phyloP scores from a whole-genome alignment of 2,329 filamentous ascomycete species.

The Fusarium floridanum region DNA sequence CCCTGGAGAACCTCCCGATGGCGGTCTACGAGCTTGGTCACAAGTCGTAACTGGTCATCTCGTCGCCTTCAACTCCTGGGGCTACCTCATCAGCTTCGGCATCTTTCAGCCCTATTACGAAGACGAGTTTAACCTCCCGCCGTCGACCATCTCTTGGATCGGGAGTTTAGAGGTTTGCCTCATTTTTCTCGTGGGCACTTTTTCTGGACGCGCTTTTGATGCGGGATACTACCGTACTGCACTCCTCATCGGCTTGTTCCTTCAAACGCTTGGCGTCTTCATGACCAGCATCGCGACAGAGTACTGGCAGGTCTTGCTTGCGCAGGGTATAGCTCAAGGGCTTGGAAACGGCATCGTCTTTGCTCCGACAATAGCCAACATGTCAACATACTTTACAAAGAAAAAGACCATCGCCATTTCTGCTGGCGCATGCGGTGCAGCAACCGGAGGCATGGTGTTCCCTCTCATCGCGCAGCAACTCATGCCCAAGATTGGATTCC shows the following conservation, averaged over 20 bases:
- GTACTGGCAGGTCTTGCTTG: constrained; percentile 64
- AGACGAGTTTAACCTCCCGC: constrained; percentile 45
- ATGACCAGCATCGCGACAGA: constrained; percentile 57
- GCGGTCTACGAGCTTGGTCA: constrained; percentile 53
- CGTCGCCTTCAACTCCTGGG: constrained; percentile 56
- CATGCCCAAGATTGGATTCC: constrained; percentile 71
- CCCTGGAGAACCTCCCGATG: constrained; percentile 49
- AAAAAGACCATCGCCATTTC: constrained; percentile 72
- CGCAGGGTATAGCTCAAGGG: constrained; percentile 69
- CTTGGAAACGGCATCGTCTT: constrained; percentile 68
- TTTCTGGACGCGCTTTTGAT: constrained; percentile 58
- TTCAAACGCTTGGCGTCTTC: constrained; percentile 62
- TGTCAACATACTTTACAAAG: constrained; percentile 72
- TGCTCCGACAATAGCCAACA: constrained; percentile 64
- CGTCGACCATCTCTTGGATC: constrained; percentile 62
- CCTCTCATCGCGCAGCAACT: constrained; percentile 69
- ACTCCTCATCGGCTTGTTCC: constrained; percentile 51
- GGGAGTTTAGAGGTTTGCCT: constrained; percentile 62
- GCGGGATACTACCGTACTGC: constrained; percentile 55
- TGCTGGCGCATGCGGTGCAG: constrained; percentile 69
- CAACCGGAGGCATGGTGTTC: constrained; percentile 73
- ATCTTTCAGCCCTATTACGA: constrained; percentile 58
- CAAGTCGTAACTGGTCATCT: constrained; percentile 56
- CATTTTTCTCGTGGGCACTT: constrained; percentile 55
- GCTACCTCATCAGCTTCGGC: constrained; percentile 56